Conservation (phyloP, 345 rosid genomes). For the Mercurialis annua region DNA sequence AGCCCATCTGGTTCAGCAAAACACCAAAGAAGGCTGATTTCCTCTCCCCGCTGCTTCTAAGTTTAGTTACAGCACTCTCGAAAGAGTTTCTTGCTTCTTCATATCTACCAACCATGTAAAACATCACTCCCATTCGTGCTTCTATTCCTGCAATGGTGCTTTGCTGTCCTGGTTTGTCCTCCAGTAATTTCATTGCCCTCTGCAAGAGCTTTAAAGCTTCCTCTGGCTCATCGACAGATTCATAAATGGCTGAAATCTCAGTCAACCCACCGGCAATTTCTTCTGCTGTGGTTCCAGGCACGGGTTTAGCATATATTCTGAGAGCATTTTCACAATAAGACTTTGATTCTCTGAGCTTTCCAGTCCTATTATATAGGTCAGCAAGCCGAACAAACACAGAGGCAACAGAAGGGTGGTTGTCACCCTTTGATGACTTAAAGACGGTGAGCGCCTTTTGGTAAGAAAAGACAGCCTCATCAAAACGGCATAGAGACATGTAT, state of each 20-base stretch:
- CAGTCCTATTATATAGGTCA: conserved; percentile 92
- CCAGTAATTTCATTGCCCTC: conserved; percentile 88
- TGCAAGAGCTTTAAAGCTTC: conserved; percentile 94
- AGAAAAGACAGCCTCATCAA: conserved; percentile 93
- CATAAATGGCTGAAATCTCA: conserved; percentile 89
- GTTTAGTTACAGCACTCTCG: conserved; percentile 78
- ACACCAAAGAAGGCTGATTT: conserved; percentile 97
- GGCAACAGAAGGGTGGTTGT: conserved; percentile 89
- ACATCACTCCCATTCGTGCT: conserved; percentile 98
- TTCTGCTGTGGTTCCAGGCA: conserved; percentile 91
- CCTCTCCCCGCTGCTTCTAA: conserved; percentile 86
- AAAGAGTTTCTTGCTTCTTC: conserved; percentile 89
- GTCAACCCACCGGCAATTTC: conserved; percentile 90
- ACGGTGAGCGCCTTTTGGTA: conserved; percentile 99
- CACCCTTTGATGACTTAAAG: conserved; percentile 92
- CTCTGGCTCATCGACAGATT: conserved; percentile 97
- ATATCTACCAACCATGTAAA: conserved; percentile 78
- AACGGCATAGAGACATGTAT: conserved; percentile 84
- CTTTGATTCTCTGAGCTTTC: conserved; percentile 90
- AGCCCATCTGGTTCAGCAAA: conserved; percentile 97
- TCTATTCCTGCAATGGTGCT: conserved; percentile 94
- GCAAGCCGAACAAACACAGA: conserved; percentile 92
- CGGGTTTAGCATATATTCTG: conserved; percentile 90
- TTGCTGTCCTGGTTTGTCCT: conserved; percentile 98
- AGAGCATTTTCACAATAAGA: conserved; percentile 91